Percentiles rank a stretch among this genome's conserved stretches.
These are phyloP conservation scores for Amaranthus tricolor DNA, from an alignment of 179 eudicot genomes.

Conservation along the genomic window DNA sequence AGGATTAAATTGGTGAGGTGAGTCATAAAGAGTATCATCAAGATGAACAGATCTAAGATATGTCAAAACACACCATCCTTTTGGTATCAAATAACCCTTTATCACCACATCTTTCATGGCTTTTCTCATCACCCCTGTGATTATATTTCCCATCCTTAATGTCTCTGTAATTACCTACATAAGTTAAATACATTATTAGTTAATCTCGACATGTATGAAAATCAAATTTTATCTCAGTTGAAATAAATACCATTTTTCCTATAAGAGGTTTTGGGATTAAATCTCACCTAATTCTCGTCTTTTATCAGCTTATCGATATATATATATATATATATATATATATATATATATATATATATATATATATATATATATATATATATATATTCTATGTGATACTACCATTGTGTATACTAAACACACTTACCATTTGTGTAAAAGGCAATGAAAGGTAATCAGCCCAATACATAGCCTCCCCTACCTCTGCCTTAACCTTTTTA, in stretches of 20 bases:
- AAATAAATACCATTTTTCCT: no score
- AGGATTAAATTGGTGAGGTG: conserved; percentile 72
- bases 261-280: no score
- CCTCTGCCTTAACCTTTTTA: conserved; percentile 52
- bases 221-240: no score
- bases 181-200: background rate
- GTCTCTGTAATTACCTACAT: conserved; percentile 84
- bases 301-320: no score
- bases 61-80: conserved; percentile 82
- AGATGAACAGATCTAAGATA: conserved; percentile 86
- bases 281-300: no score
- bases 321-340: no score
- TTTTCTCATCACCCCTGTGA: conserved; percentile 76
- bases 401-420: no score
- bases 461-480: conserved; percentile 63
- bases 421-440: conserved; percentile 75
- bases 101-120: conserved; percentile 86
- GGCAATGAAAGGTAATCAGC: conserved; percentile 69
- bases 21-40: conserved; percentile 53
- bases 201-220: no score
- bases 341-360: no score
- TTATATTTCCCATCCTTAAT: conserved; percentile 76
- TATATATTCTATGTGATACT: no score
- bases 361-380: no score
- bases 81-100: conserved; percentile 70